Percentiles rank a stretch among this genome's conserved stretches.
These are phyloP conservation scores for Boletus patriciae DNA, from an alignment of 768 basidiomycete genomes.

Conservation along the genomic window DNA sequence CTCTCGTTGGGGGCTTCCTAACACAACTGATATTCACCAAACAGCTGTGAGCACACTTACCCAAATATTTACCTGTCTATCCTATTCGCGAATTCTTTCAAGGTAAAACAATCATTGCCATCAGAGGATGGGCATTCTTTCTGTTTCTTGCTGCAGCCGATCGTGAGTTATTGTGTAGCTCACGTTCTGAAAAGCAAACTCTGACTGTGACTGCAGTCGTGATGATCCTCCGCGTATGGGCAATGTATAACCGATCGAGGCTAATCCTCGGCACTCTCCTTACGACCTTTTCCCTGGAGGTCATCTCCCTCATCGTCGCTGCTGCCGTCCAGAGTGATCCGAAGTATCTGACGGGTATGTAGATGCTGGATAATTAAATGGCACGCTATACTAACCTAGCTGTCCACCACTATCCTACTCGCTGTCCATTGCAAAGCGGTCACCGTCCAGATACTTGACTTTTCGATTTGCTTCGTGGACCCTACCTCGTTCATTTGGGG, in stretches of 20 bases:
- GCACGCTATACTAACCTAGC: neutral
- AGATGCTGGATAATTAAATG: too few relatives aligned
- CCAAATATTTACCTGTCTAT: neutral
- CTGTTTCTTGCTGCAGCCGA: neutral
- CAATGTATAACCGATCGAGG: conserved; percentile 1
- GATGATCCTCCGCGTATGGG: conserved; percentile 1
- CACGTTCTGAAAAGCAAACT: neutral
- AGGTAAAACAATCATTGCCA: neutral
- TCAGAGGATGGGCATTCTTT: neutral
- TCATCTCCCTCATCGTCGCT: neutral
- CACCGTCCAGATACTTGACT: neutral
- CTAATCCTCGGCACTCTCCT: neutral
- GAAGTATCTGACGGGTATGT: neutral
- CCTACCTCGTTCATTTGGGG: neutral
- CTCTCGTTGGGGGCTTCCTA: neutral
- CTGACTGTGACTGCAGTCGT: neutral
- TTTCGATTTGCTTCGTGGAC: neutral
- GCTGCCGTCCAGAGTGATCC: neutral
- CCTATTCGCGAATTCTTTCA: neutral
- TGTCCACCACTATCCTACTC: neutral
- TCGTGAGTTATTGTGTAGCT: neutral
- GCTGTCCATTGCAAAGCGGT: neutral
- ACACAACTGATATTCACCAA: neutral
- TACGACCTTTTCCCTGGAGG: neutral
- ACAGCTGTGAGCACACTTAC: neutral